phyloP scores from a whole-genome alignment of 129 eudicot genomes.

The Cynara cardunculus region DNA sequence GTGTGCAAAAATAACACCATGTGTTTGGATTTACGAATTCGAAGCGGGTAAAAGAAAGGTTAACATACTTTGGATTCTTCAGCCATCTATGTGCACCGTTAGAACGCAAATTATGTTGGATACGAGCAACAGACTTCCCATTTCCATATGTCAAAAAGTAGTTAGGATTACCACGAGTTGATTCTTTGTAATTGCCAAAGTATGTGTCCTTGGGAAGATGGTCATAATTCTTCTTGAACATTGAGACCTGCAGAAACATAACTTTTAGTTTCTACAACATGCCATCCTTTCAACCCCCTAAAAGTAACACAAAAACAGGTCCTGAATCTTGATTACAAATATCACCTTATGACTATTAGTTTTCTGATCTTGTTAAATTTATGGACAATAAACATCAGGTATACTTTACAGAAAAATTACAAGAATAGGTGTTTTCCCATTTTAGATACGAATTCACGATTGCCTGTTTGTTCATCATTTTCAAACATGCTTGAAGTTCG shows the following conservation, averaged over 20 bases:
- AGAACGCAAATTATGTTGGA: conserved; percentile 90
- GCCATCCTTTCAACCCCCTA: neutral
- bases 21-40: no score
- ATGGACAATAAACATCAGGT: neutral
- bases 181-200: conserved; percentile 81
- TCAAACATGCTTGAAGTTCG: neutral
- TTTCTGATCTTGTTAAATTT: conserved; percentile 1
- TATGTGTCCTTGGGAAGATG: conserved; percentile 86
- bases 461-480: neutral
- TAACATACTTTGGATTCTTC: conserved; percentile 77
- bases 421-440: neutral
- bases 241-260: conserved; percentile 54
- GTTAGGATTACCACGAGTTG: conserved; percentile 92
- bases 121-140: conserved; percentile 88
- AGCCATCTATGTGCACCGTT: conserved; percentile 99
- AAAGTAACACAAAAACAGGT: neutral
- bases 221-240: conserved; percentile 97
- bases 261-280: neutral
- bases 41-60: neutral
- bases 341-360: neutral
- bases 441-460: neutral
- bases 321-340: no score
- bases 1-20: no score
- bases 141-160: conserved; percentile 96
- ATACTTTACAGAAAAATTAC: neutral